Evolutionary conservation across 257 asterid genomes (phyloP), one percentile per base, ranked within the genome.

Genomic region (Nicotiana otophora): DNA sequence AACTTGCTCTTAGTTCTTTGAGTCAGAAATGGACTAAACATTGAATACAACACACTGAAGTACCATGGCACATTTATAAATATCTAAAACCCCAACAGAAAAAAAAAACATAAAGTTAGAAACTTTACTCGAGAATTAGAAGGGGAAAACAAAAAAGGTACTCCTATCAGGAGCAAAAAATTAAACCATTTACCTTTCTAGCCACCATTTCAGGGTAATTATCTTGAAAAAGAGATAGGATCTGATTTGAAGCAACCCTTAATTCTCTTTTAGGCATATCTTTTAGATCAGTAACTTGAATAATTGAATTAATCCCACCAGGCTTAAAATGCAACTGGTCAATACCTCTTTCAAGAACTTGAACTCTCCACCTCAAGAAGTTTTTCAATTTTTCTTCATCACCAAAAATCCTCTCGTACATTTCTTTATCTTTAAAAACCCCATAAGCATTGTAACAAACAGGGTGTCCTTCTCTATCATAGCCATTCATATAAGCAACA

Each of bases 171-270:
- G 19, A 51, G 6, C 3, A 51, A 53, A 53, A n/a, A 42, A 42
- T 42, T 42, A 2, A 42, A 42, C 12, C 12, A 9, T 4, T 76
- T 74, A 96, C 99, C 98, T 94, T 94, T 26, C 93, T 88, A 14
- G 98, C 99, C 0, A 96, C 98, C 97, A 96, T 88, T 87, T 96
- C 99, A 30, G 98, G 99, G 48, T 94, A 96, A 82, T 96, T 96
- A 70, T 96, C 99, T 84, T 95, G 98, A 42, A 95, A 95, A 9
- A 95, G 92, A 0, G 97, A 92, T 17, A 95, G 78, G 16, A 95
- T 95, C 58, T 93, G 98, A 74, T 95, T 95, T 10, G 98, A 95
- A 33, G 96, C 97, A 2, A 84, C 97, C 39, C 98, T 85, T 26
- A 95, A 95, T 85, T 95, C 98, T 57, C 94, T 88, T 36, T 95